Evolutionary conservation across 371 early-diverging fungal genomes (phyloP).

Genomic region (Ecytonucleospora hepatopenaei): DNA sequence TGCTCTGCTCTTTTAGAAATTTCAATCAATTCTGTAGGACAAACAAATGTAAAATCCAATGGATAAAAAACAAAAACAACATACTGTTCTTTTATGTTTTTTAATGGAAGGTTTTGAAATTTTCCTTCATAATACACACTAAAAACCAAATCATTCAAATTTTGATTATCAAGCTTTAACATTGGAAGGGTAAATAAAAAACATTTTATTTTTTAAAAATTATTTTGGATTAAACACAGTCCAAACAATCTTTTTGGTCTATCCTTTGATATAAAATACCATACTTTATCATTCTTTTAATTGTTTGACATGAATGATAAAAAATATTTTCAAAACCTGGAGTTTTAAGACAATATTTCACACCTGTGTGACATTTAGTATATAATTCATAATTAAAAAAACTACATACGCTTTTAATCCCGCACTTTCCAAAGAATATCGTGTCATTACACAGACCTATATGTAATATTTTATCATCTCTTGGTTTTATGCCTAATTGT

Average conservation of each 20-base stretch:
- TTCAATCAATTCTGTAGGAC: constrained; percentile 66
- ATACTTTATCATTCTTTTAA: not conserved
- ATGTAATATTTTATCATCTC: constrained; percentile 10
- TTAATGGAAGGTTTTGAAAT: constrained; percentile 30
- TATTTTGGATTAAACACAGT: not conserved
- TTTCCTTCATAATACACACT: constrained; percentile 27
- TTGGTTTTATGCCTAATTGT: constrained; percentile 2
- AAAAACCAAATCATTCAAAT: not conserved
- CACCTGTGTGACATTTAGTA: constrained; percentile 38
- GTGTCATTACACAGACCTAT: constrained; percentile 35
- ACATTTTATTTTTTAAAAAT: not conserved
- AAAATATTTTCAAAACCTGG: not conserved
- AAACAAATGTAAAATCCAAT: constrained; percentile 56
- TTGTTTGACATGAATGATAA: constrained; percentile 2
- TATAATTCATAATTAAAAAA: constrained; percentile 28
- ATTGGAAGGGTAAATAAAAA: not conserved
- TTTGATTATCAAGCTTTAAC: not conserved
- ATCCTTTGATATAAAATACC: not conserved
- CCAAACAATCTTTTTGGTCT: not conserved
- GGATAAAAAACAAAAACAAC: constrained; percentile 74
- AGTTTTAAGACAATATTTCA: constrained; percentile 22
- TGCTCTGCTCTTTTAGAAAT: constrained; percentile 70
- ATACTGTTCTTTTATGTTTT: constrained; percentile 36
- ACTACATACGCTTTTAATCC: constrained; percentile 9
- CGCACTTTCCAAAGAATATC: constrained; percentile 34